Conservation (phyloP, 805 yeast genomes). For the Grigorovia yakushimaensis region DNA sequence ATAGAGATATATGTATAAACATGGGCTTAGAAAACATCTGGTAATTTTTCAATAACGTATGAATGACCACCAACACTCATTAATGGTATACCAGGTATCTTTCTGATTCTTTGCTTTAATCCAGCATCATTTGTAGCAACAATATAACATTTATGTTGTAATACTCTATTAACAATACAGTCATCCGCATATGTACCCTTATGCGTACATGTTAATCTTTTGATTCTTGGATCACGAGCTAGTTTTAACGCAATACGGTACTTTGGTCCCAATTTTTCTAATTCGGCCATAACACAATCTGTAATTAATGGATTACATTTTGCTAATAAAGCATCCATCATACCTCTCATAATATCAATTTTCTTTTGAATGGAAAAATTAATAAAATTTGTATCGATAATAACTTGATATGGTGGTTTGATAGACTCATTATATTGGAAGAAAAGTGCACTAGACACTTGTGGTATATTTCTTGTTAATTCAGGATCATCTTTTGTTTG, state of each 20-base stretch:
- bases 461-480: constrained; percentile 67
- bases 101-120: constrained; percentile 83
- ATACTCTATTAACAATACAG: constrained; percentile 83
- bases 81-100: constrained; percentile 94
- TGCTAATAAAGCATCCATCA: constrained; percentile 93
- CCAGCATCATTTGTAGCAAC: constrained; percentile 99
- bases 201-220: constrained; percentile 80
- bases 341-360: constrained; percentile 86
- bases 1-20: neutral
- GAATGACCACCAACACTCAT: constrained; percentile 94
- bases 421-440: constrained; percentile 91
- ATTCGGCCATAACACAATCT: constrained; percentile 96
- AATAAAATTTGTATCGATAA: constrained; percentile 93
- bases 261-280: constrained; percentile 91
- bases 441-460: constrained; percentile 89
- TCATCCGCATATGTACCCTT: constrained; percentile 98
- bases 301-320: constrained; percentile 93
- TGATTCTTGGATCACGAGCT: constrained; percentile 89
- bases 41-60: constrained; percentile 87
- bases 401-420: constrained; percentile 95
- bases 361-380: constrained; percentile 95
- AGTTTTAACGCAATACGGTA: constrained; percentile 85
- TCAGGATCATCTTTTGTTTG: constrained; percentile 60
- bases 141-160: constrained; percentile 93
- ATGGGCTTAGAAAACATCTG: constrained; percentile 63